Evolutionary conservation across 768 basidiomycete genomes (phyloP).

Genomic region (Gymnopilus junonius): DNA sequence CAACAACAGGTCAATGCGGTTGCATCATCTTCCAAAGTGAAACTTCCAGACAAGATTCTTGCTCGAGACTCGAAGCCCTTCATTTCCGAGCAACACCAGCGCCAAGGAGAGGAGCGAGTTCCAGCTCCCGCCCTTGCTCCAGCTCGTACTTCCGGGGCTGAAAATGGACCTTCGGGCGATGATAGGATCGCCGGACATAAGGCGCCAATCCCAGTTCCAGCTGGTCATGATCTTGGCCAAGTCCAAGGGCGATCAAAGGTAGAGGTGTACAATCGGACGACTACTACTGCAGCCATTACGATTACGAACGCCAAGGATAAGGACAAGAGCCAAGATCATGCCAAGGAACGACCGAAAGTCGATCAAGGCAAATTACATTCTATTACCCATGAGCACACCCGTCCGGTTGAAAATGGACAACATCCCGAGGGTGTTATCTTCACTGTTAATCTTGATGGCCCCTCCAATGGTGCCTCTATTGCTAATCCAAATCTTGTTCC

Average conservation of each 20-base stretch:
- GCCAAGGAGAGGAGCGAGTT: background rate
- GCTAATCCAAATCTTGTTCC: background rate
- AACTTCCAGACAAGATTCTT: slow-evolving; percentile 6
- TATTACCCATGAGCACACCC: background rate
- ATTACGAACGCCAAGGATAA: no score
- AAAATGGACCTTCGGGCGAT: background rate
- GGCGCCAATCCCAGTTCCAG: background rate
- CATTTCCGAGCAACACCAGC: background rate
- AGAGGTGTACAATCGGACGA: background rate
- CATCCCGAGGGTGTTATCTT: background rate
- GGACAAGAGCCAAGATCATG: no score
- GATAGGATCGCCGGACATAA: background rate
- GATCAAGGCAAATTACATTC: background rate
- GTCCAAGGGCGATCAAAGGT: background rate
- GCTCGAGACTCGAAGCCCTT: background rate
- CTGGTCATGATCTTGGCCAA: no score
- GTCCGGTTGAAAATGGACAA: background rate
- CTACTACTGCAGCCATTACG: background rate
- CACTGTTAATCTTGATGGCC: background rate
- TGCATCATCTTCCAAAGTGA: slow-evolving; percentile 33
- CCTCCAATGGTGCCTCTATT: background rate
- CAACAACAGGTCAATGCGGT: slow-evolving; percentile 31
- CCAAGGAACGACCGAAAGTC: background rate
- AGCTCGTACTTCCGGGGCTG: no score
- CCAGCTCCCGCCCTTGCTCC: no score